Base-by-base conservation (phyloP, 495 filamentous ascomycete genomes). In the Penicillium canescens region DNA sequence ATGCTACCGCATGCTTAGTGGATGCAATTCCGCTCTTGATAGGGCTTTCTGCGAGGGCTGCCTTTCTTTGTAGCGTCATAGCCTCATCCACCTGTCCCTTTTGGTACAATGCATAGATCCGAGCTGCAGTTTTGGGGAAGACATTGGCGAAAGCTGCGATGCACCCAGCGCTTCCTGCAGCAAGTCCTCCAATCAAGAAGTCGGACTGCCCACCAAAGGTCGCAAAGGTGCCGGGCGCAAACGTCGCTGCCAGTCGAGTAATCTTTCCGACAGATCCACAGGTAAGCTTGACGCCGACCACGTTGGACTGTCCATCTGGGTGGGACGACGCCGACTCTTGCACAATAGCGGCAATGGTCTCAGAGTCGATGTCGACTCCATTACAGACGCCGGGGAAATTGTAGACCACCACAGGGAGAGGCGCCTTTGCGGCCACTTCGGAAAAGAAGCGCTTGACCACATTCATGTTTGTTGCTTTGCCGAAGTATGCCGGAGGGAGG, bases 41-140 rank as follows among this genome's bases (percentile, higher is more conserved):
- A 4, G 84, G 83, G 82, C 88, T 93, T 73, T 95, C 90, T 14
- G 87, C 90, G 48, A 83, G 70, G 12, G 89, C 86, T 6, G 92
- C 79, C 39, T 89, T 70, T 13, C 83, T 82, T 70, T 94, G 90
- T 68, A 92, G 71, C 53, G 78, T 80, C 61, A 80, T 72, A 0
- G 90, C 89, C 62, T 90, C 84, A 9, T 78, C 72, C 18, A 81
- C 55, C 58, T 86, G 78, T 18, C 88, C 89, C 16, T 72, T 69
- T 43, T 75, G 70, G 70, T 83, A 92, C 10, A 91, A 74, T 28
- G 83, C 73, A 49, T 89, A 77, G n/a, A 89, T 71, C 52, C 79
- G 74, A 24, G 88, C 71, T 6, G 87, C 72, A 49, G 82, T 75
- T 47, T 87, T 79, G 5, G 86, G 86, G 52, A 86, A 83, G 4